Evolutionary conservation across 1,139 yeast genomes (phyloP).

Genomic region (Debaryomycetaceae sp.): DNA sequence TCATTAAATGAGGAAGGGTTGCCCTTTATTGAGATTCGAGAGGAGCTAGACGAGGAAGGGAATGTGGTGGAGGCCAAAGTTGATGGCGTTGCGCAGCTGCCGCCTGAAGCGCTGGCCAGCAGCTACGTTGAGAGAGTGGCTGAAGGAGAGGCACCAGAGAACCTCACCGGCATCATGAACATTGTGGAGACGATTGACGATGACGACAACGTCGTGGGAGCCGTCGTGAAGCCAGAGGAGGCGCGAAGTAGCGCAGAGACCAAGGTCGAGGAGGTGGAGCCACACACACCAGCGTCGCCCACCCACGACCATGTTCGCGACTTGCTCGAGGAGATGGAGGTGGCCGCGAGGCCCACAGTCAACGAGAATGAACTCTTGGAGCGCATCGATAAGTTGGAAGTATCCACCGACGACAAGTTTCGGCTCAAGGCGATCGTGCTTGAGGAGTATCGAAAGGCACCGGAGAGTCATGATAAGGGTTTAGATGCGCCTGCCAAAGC

Average conservation of each 20-base stretch:
- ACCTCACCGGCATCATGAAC: constrained; percentile 3
- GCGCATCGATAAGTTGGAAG: constrained; percentile 30
- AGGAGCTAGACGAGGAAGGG: constrained; percentile 79
- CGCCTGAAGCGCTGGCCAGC: not conserved
- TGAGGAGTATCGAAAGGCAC: constrained; percentile 14
- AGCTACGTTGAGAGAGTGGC: not conserved
- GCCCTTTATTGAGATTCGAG: constrained; percentile 76
- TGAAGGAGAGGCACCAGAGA: constrained; percentile 2
- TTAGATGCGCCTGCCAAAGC: constrained; percentile 4
- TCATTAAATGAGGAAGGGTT: constrained; percentile 38
- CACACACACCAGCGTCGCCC: too few relatives aligned
- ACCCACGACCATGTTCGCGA: constrained; percentile 42
- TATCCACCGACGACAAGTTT: constrained; percentile 49
- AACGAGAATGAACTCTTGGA: constrained; percentile 18
- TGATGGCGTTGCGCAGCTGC: not conserved
- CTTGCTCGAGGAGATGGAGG: constrained; percentile 49
- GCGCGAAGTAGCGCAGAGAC: constrained; percentile 9
- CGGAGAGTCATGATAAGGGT: constrained; percentile 4
- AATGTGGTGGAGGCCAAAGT: constrained; percentile 44
- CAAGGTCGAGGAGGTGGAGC: constrained; percentile 13
- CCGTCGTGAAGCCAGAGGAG: constrained; percentile 5
- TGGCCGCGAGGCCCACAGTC: constrained; percentile 14
- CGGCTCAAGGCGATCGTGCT: constrained; percentile 31
- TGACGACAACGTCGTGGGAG: constrained; percentile 6
- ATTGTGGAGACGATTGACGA: constrained; percentile 7